These are phyloP conservation scores for Ilex paraguariensis DNA, from an alignment of 305 asterid genomes.

Conservation along the genomic window DNA sequence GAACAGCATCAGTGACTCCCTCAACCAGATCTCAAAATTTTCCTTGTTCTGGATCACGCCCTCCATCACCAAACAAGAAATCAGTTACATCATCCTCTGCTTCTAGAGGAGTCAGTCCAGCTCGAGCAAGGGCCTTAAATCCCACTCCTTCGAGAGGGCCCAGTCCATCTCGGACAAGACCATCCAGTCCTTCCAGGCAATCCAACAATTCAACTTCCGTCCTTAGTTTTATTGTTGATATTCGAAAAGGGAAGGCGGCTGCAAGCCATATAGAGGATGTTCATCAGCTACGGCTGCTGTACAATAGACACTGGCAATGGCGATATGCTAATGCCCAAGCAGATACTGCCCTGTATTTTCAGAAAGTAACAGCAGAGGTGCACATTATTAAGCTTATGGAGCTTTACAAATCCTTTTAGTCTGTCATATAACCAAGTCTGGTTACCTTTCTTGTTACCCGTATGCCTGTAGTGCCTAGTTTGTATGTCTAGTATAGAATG, in stretches of 20 bases:
- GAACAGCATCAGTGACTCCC: conserved; percentile 31
- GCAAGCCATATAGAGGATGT: conserved; percentile 74
- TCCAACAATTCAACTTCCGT: conserved; percentile 64
- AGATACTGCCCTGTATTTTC: conserved; percentile 39
- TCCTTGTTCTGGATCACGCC: conserved; percentile 41
- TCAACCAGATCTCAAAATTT: conserved; percentile 46
- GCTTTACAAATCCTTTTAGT: neutral
- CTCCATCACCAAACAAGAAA: conserved; percentile 44
- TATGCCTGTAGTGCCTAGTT: no score
- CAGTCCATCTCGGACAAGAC: conserved; percentile 73
- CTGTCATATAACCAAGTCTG: no score
- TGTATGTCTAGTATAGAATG: no score
- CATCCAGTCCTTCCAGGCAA: conserved; percentile 76
- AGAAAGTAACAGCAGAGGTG: conserved; percentile 74
- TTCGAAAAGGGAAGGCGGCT: conserved; percentile 66
- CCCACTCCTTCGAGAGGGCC: conserved; percentile 59
- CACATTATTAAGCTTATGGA: conserved; percentile 12
- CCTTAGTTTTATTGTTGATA: conserved; percentile 76
- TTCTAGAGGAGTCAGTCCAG: conserved; percentile 64
- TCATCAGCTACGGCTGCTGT: conserved; percentile 66
- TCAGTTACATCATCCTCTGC: conserved; percentile 25
- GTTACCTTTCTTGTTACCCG: no score
- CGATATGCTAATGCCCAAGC: conserved; percentile 61
- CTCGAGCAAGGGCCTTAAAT: conserved; percentile 34
- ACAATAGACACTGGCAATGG: conserved; percentile 92